Conservation (phyloP, 1,139 yeast species). For the Saccharomycopsis hybrid region DNA sequence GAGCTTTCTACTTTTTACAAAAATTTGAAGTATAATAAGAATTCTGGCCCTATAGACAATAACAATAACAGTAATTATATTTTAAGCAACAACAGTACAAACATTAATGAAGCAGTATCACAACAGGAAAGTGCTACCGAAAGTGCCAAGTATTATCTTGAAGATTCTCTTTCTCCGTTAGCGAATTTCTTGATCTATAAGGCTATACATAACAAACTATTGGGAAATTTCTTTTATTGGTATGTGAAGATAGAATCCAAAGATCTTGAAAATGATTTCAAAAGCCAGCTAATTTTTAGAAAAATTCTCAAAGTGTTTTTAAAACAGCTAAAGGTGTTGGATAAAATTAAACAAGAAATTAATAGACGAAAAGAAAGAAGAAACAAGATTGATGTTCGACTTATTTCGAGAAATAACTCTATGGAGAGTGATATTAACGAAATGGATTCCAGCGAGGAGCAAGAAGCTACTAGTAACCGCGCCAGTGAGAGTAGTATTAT, state of each 20-base stretch:
- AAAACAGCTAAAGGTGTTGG: constrained; percentile 23
- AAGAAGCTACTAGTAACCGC: background rate
- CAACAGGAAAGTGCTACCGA: background rate
- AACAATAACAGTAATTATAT: background rate
- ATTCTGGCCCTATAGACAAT: constrained; percentile 13
- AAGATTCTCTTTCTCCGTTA: constrained; percentile 44
- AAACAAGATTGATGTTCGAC: constrained; percentile 6
- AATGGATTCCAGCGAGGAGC: constrained; percentile 3
- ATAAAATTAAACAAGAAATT: constrained; percentile 10
- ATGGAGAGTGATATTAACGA: constrained; percentile 11
- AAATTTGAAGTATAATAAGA: constrained; percentile 12
- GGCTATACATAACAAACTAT: constrained; percentile 54
- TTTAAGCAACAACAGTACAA: background rate
- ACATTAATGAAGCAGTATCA: background rate
- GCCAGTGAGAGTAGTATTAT: background rate
- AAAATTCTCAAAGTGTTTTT: constrained; percentile 31
- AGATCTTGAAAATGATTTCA: constrained; percentile 44
- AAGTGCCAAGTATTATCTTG: constrained; percentile 2
- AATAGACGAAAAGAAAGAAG: background rate
- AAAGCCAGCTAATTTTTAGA: constrained; percentile 25
- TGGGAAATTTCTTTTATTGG: constrained; percentile 90
- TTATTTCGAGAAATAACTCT: constrained; percentile 14
- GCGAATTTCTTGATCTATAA: constrained; percentile 75
- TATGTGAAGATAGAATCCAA: constrained; percentile 81
- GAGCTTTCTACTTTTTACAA: constrained; percentile 6